Percentiles rank a stretch among this genome's conserved stretches.
Evolutionary conservation across 2,329 filamentous ascomycete genomes (phyloP).

Genomic region (Diaporthe citriasiana): DNA sequence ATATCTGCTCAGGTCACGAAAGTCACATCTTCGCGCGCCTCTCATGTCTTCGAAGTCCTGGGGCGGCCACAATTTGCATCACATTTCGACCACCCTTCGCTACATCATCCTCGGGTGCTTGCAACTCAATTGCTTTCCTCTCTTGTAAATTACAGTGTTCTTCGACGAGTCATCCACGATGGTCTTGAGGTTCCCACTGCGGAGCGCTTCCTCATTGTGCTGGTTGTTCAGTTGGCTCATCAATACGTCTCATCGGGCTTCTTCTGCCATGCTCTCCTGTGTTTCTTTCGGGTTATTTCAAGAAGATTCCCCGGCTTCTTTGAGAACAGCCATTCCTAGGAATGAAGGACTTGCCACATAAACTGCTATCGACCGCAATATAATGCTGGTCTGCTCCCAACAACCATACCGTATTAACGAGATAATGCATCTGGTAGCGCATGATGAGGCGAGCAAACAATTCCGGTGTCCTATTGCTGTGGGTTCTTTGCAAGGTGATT

Average conservation of each 20-base stretch:
- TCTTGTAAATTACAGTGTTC: not conserved
- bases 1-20: not conserved
- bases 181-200: too few species aligned
- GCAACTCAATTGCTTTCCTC: not conserved
- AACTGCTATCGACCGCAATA: not conserved
- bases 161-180: not conserved
- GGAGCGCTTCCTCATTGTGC: not conserved
- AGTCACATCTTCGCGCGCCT: not conserved
- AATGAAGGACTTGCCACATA: not conserved
- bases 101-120: not conserved
- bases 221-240: not conserved
- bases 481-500: not conserved
- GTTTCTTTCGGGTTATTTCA: rapidly evolving
- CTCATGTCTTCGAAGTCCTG: not conserved
- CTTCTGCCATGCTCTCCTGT: not conserved
- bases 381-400: not conserved
- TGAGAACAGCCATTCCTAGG: too few species aligned
- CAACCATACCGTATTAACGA: not conserved
- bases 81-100: not conserved
- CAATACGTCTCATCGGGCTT: not conserved
- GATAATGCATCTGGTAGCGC: not conserved
- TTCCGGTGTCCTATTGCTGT: not conserved
- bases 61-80: not conserved
- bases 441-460: not conserved
- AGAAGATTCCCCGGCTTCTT: not conserved